phyloP scores from a whole-genome alignment of 129 eudicot species.

The Helichrysum umbraculigerum region DNA sequence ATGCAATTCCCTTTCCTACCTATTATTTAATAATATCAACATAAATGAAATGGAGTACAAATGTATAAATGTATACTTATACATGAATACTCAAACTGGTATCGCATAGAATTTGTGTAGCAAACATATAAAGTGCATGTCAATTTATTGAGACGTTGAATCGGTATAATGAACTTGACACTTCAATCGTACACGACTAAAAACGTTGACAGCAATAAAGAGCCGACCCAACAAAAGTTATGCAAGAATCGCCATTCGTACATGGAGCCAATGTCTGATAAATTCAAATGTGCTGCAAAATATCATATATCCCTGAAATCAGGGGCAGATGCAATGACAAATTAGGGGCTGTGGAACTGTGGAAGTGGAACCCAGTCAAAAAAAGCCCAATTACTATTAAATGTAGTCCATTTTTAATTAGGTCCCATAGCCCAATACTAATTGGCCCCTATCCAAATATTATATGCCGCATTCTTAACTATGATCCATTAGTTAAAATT shows the following conservation, averaged over 20 bases:
- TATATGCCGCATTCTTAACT: too few species aligned
- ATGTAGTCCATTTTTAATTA: too few species aligned
- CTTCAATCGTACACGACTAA: neutral
- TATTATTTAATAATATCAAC: neutral
- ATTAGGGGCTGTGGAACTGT: too few species aligned
- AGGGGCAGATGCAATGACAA: too few species aligned
- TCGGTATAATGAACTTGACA: neutral
- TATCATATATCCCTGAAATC: too few species aligned
- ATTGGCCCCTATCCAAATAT: too few species aligned
- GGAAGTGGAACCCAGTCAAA: too few species aligned
- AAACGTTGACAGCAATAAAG: neutral
- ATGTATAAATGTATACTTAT: too few species aligned
- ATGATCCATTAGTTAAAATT: too few species aligned
- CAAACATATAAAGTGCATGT: neutral
- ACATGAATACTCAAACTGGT: neutral
- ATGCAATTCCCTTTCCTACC: constrained; percentile 3
- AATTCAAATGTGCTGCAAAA: neutral
- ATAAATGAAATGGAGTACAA: neutral
- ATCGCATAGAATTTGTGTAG: neutral
- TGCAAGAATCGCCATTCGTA: neutral
- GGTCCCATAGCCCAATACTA: too few species aligned
- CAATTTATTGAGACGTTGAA: neutral
- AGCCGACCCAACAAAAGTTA: neutral
- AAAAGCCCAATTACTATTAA: too few species aligned
- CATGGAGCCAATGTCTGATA: neutral